phyloP scores from a whole-genome alignment of 2,329 filamentous ascomycete species.

The Neocatenulostroma microsporum region DNA sequence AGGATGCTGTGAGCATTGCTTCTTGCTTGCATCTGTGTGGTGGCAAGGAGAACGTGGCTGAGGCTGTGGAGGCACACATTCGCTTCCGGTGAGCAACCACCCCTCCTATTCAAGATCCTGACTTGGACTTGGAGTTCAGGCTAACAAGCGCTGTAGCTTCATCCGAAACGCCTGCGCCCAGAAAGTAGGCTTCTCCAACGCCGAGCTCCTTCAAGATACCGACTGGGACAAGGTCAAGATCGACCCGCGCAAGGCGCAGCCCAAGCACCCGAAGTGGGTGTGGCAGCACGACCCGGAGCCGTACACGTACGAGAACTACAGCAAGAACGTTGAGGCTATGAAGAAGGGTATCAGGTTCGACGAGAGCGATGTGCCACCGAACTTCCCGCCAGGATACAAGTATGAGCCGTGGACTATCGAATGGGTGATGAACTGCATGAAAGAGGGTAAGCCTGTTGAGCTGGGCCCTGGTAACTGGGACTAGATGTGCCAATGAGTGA shows the following conservation, averaged over 20 bases:
- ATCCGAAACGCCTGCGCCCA: conserved; percentile 43
- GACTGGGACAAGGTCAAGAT: conserved; percentile 44
- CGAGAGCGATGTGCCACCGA: conserved; percentile 37
- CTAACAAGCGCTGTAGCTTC: conserved; percentile 28
- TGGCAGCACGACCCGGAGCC: conserved; percentile 39
- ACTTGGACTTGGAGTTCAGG: neutral
- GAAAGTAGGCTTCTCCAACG: conserved; percentile 42
- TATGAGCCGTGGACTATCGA: conserved; percentile 36
- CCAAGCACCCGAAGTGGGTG: conserved; percentile 41
- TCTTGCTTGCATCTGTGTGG: conserved; percentile 37
- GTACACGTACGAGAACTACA: conserved; percentile 40
- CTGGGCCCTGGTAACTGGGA: conserved; percentile 29
- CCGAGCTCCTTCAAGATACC: conserved; percentile 41
- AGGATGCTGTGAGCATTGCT: conserved; percentile 44
- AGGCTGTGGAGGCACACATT: conserved; percentile 24
- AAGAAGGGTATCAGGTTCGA: conserved; percentile 36
- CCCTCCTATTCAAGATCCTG: neutral
- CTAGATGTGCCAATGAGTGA: too few relatives aligned
- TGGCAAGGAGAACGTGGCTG: conserved; percentile 33
- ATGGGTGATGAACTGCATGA: conserved; percentile 34
- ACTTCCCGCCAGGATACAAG: conserved; percentile 34
- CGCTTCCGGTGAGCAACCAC: conserved; percentile 27
- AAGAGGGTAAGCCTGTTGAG: conserved; percentile 27
- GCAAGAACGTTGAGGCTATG: conserved; percentile 34
- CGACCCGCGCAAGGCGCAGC: conserved; percentile 36